Evolutionary conservation across 805 yeast species (phyloP), one percentile per base, ranked within the genome.

Genomic region (Candida taoyuanica): DNA sequence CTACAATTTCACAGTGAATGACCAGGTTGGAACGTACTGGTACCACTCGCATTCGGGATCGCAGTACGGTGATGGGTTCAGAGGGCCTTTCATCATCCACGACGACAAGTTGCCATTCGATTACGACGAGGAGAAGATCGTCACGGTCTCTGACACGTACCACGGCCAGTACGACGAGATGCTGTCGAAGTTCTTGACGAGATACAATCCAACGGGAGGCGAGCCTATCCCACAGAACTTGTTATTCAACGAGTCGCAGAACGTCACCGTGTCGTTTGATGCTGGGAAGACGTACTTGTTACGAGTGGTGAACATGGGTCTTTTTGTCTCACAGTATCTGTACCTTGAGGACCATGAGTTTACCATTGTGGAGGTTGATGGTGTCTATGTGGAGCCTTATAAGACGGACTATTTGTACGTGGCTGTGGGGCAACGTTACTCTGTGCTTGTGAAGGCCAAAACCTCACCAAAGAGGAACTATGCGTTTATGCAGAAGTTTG

Each of bases 181-280:
- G 19, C 58, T 67, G 34, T 47, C 60, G 15, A 63, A 64, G 28
- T 83, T 81, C 56, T 57, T 78, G 51, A 70, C 72, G 29, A 66
- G 84, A 47, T 84, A 74, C 53, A 84, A 84, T 49, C 94, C 94
- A 16, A 83, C 89, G 2, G 94, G 94, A 29, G 87, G 85, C 14
- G 94, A 84, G 55, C 94, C 94, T 13, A 70, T 83, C 35, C 91
- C 91, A 3, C 79, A 78, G 45, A 77, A 75, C 51, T 43, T 75
- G 15, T 62, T 84, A 29, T 73, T 82, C 54, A 82, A 83, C 56
- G 85, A 84, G 47, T 67, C 85, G 5, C 67, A 71, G 37, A 77
- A 78, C 46, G 71, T 63, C 5, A 68, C 81, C 1, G 65, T 83
- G 56, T 36, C 58, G 19, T 80, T 84, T 36, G 69, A 73, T 37